Base-by-base conservation (phyloP, 345 rosid genomes). In the Ricinus communis region DNA sequence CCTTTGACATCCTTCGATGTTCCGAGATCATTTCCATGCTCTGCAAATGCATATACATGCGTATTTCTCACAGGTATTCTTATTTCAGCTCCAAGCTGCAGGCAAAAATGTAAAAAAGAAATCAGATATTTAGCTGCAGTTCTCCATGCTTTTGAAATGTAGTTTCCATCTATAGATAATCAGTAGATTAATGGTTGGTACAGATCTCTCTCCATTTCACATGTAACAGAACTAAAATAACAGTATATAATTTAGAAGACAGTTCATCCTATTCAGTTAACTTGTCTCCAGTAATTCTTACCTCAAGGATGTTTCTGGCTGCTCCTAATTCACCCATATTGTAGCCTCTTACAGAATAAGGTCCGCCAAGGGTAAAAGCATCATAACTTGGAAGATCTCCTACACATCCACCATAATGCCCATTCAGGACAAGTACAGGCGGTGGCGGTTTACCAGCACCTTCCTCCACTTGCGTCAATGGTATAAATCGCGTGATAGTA, bases 351-450 rank as follows among this genome's bases (percentile, higher is more conserved):
- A 96, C 98, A 43, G 99, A 96, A 66, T 96, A 96, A 4, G 98
- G 99, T 53, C 98, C 99, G n/a, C 98, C 99, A 38, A 96, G 97
- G 27, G 90, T 88, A 73, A 96, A 96, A 38, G 97, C 97, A 76
- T 96, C 99, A 74, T 96, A 96, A 80, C 96, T 91, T 53, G 99
- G 91, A 74, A 95, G 97, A 71, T 95, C 99, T 12, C 99, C 99
- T 54, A 96, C 96, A 68, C 97, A 96, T 8, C 98, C 98, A 66
- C 98, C 98, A n/a, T 95, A 95, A 82, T 95, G 99, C 21, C 99
- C 94, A 71, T 95, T 91, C 49, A 95, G 96, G 76, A 95, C 99
- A 27, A 93, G 87, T 57, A 93, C 87, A 18, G 98, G 91, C 57
- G 98, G 99, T 0, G 98, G 97, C 25, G 97, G 72, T 73, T 86